Evolutionary conservation across 129 eudicot genomes (phyloP).

Genomic region (Artemisia tridentata): DNA sequence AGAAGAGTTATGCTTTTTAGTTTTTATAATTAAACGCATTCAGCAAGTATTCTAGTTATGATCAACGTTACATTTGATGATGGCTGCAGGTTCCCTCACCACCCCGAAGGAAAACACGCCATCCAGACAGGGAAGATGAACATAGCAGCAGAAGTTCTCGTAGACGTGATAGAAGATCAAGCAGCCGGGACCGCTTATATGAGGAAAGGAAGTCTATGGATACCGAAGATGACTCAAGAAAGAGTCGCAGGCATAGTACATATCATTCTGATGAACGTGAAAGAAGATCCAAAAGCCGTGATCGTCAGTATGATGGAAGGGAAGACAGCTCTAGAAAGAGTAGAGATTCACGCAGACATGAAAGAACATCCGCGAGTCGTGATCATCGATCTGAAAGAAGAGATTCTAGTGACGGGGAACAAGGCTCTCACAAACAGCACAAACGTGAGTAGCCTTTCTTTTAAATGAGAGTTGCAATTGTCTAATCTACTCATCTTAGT

Average conservation of each 20-base stretch:
- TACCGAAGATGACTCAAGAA: conserved; percentile 33
- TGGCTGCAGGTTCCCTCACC: conserved; percentile 66
- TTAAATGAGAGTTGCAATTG: conserved; percentile 27
- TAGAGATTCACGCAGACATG: conserved; percentile 41
- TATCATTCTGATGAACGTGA: conserved; percentile 31
- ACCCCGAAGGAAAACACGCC: conserved; percentile 52
- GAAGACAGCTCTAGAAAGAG: conserved; percentile 39
- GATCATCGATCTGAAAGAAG: conserved; percentile 36
- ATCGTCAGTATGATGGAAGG: conserved; percentile 26
- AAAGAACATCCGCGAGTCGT: conserved; percentile 34
- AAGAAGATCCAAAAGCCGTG: conserved; percentile 47
- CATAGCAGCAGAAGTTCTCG: conserved; percentile 15
- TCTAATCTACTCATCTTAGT: neutral
- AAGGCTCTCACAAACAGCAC: conserved; percentile 45
- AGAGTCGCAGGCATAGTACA: conserved; percentile 36
- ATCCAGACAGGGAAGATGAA: conserved; percentile 31
- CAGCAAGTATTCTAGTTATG: neutral
- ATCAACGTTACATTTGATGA: conserved; percentile 1
- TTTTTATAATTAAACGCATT: neutral
- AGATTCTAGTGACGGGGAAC: conserved; percentile 39
- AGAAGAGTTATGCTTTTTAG: neutral
- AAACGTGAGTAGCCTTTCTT: conserved; percentile 33
- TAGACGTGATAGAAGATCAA: conserved; percentile 35
- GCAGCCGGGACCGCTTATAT: conserved; percentile 35
- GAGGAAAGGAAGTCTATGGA: conserved; percentile 40